These are phyloP conservation scores for Jackrogersella multiformis DNA, from an alignment of 495 filamentous ascomycete species.

Conservation along the genomic window DNA sequence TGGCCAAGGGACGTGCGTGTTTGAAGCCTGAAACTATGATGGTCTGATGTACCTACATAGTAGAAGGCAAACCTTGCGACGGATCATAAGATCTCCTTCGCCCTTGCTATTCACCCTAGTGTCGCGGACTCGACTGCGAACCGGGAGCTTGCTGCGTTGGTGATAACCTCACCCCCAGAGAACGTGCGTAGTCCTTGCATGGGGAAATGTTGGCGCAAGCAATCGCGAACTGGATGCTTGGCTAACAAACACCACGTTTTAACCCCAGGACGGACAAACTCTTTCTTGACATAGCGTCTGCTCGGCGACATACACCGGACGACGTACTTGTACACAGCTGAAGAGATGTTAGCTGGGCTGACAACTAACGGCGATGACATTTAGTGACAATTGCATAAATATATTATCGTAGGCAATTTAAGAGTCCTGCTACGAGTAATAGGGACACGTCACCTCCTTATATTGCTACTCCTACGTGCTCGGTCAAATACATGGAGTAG, in stretches of 20 bases:
- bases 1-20: constrained; percentile 35
- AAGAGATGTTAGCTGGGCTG: background rate
- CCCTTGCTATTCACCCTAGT: constrained; percentile 6
- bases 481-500: constrained; percentile 1
- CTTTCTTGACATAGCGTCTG: constrained; percentile 2
- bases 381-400: background rate
- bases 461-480: background rate
- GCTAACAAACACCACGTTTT: background rate
- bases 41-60: constrained; percentile 39
- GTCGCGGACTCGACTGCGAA: background rate
- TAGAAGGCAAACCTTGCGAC: constrained; percentile 30
- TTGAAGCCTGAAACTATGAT: constrained; percentile 39
- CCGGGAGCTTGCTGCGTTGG: constrained; percentile 5
- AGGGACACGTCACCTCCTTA: background rate
- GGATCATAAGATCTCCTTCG: constrained; percentile 31
- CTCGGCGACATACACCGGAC: background rate
- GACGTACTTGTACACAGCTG: background rate
- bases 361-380: background rate
- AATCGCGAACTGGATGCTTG: constrained; percentile 21
- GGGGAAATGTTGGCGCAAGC: background rate
- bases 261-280: constrained; percentile 2
- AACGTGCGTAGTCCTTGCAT: constrained; percentile 10
- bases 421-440: background rate
- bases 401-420: background rate
- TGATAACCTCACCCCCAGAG: constrained; percentile 29